Evolutionary conservation across 805 yeast species (phyloP), one percentile per base, ranked within the genome.

Genomic region (Ogataea ganodermae): DNA sequence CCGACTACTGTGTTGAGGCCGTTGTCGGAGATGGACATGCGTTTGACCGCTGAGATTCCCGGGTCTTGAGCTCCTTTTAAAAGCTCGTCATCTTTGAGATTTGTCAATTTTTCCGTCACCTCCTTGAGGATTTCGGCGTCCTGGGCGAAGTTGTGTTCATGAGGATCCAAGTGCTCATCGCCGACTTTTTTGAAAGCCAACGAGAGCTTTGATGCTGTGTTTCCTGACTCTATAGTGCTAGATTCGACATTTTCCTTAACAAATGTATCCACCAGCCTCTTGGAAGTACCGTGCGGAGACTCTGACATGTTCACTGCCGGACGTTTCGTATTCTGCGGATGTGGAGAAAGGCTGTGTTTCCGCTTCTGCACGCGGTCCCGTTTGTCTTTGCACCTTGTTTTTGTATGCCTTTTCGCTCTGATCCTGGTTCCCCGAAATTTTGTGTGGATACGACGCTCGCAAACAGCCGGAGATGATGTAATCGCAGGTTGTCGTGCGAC

Each of bases 131-230:
- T 63, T 32, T 54, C 55, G 6, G 46, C 57, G 35, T 65, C 69
- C 32, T 59, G 57, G n/a, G 48, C 53, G 24, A 57, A 59, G 21
- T 53, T 58, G 26, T 51, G 55, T 20, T 56, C 62, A 24, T 59
- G 60, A 2, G 60, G 59, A 39, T 52, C 63, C 2, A 50, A 18
- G 12, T 45, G 52, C 27, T 50, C 54, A 17, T 55, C 59, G 5
- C 49, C 55, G 3, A 58, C 65, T 24, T 55, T 48, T 31, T 58
- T 50, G 38, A 65, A 48, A 14, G 67, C 69, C 31, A 65, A 42
- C 7, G 69, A 65, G 12, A 65, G 49, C 43, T 65, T 65, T 4
- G 68, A 63, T 21, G 53, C 47, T 9, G 58, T 45, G 26, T 49
- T 39, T 18, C 36, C 38, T 17, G 45, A 32, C 22, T 42, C 45